Evolutionary conservation across 148 eudicot species (phyloP), one percentile per base, ranked within the genome.

Genomic region (Diospyros kaki): DNA sequence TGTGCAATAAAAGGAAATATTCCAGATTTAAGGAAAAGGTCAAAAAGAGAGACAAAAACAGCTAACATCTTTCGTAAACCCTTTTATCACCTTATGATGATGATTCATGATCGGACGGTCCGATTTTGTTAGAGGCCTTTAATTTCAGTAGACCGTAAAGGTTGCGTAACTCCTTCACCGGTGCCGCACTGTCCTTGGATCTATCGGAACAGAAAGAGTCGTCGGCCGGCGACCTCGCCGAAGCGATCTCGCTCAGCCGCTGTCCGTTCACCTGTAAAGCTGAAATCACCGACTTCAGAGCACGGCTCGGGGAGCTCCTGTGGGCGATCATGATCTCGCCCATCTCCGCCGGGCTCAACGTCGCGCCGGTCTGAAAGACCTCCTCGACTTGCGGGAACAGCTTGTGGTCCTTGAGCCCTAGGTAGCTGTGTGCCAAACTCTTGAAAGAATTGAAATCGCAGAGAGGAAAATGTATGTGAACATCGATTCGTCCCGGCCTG

Each of bases 401-500:
- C 66, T 94, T 94, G 52, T 94, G 98, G 14, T 94, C 98, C 53
- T 74, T 90, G 6, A 95, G 71, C 17, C 97, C 98, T 12, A 93
- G 70, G 68, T 91, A 88, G 74, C 79, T 95, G 54, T 50, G 86
- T 0, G 94, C 99, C 43, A 95, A 69, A 9, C 71, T 83, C 79
- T 88, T 93, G 73, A 95, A 95, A 5, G 85, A 87, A 43, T 78
- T 85, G 81, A 93, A 95, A 82, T 95, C 87, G 48, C 96, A 91
- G 3, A 85, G 70, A 0, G 97, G 96, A 15, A 95, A 93, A 69
- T 90, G 76, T 39, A 94, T 87, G 48, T 92, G 97, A 5, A 92
- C 98, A 61, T 94, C 98, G 51, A 94, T 85, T 73, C 98, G 83
- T 2, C 97, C 98, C 7, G 98, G 98, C 9, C 98, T 79, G 14